A percentile compares a stretch with the other conserved stretches of the same genome.
Evolutionary conservation across 331 rosid species (phyloP).

Genomic region (Rhamnella rubrinervis): DNA sequence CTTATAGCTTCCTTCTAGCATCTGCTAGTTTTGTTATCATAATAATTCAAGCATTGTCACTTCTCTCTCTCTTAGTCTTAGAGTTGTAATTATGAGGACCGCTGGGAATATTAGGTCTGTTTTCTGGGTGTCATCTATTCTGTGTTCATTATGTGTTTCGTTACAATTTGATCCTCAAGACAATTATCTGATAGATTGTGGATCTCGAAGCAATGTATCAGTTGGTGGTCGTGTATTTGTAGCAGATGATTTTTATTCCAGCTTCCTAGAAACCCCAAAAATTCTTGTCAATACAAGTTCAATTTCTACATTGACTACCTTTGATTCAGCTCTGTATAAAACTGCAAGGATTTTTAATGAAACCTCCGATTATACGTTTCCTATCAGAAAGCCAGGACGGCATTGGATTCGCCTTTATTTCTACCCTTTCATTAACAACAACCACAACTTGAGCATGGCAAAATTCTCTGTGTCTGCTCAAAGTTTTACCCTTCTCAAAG

Average conservation of each 20-base stretch:
- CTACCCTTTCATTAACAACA: conserved; percentile 39
- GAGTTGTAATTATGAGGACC: conserved; percentile 22
- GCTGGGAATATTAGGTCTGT: conserved; percentile 19
- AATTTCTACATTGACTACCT: conserved; percentile 22
- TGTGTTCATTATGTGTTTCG: conserved; percentile 36
- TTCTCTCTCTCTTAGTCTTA: not conserved
- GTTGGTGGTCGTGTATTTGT: conserved; percentile 48
- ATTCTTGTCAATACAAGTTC: conserved; percentile 29
- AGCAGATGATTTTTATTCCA: conserved; percentile 42
- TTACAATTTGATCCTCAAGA: conserved; percentile 34
- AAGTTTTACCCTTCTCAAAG: conserved; percentile 42
- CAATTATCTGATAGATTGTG: conserved; percentile 54
- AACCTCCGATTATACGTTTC: conserved; percentile 52
- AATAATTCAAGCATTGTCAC: not conserved
- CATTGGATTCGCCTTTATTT: conserved; percentile 71
- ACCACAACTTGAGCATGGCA: conserved; percentile 46
- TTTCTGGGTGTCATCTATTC: conserved; percentile 27
- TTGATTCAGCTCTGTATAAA: conserved; percentile 36
- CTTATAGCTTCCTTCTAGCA: not conserved
- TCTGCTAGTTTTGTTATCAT: not conserved
- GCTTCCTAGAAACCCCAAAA: conserved; percentile 38
- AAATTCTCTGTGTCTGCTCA: conserved; percentile 71
- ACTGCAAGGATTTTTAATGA: conserved; percentile 51
- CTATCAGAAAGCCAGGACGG: conserved; percentile 44
- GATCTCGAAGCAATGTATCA: conserved; percentile 41